These are phyloP conservation scores for Curvularia eragrostidis DNA, from an alignment of 2,329 filamentous ascomycete genomes.

Conservation along the genomic window DNA sequence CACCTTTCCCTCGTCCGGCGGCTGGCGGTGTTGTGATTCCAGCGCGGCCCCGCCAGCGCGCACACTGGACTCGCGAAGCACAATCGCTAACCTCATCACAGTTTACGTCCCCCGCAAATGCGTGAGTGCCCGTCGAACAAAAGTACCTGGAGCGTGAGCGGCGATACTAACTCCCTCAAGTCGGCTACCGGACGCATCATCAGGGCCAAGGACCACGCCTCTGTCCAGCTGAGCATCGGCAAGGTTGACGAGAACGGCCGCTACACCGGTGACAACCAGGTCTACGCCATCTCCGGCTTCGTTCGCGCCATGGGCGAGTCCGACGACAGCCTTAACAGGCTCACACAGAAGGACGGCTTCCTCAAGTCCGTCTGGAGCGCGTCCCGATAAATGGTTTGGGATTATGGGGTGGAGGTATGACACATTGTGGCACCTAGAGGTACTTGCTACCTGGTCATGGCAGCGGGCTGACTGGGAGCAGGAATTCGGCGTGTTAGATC, in stretches of 20 bases:
- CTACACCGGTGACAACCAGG: conserved; percentile 95
- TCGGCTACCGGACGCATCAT: conserved; percentile 81
- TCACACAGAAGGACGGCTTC: conserved; percentile 94
- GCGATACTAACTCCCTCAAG: conserved; percentile 35
- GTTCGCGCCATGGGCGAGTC: conserved; percentile 97
- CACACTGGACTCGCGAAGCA: conserved; percentile 44
- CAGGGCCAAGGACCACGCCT: conserved; percentile 99
- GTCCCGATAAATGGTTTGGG: conserved; percentile 56
- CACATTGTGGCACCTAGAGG: background rate
- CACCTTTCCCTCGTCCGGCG: conserved; percentile 2
- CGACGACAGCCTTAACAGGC: conserved; percentile 94
- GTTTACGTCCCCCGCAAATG: conserved; percentile 46
- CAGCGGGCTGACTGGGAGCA: conserved; percentile 27
- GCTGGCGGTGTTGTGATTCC: background rate
- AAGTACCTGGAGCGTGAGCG: conserved; percentile 6
- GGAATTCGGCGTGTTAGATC: conserved; percentile 42
- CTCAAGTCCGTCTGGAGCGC: conserved; percentile 97
- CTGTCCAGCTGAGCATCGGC: conserved; percentile 94
- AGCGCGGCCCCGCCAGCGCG: conserved; percentile 53
- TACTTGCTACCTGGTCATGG: background rate
- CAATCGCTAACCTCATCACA: conserved; percentile 28
- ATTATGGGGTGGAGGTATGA: conserved; percentile 42
- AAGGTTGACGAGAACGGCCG: conserved; percentile 99
- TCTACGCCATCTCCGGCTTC: conserved; percentile 97
- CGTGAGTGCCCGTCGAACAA: conserved; percentile 48